Evolutionary conservation across 208 protist genomes (phyloP), one percentile per base, ranked within the genome.

Genomic region (Leishmania tarentolae): DNA sequence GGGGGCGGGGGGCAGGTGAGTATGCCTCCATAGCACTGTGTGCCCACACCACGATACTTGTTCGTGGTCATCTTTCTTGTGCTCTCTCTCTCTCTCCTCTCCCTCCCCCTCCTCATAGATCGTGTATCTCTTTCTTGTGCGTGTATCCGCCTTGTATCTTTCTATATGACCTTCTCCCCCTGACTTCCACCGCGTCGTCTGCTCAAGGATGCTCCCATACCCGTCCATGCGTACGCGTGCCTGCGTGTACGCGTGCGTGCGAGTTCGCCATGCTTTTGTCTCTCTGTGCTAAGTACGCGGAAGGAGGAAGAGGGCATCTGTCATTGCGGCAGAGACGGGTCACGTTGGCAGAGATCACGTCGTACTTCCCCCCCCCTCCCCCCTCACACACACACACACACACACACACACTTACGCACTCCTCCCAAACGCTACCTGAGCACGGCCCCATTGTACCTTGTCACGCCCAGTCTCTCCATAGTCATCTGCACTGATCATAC

Each of bases 61-160:
- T 4, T 71, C 66, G 37, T n/a, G 19, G 40, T 47, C 66, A 40
- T 44, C 66, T 46, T 40, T 37, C 9, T 24, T 7, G 7, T 13
- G 66, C 42, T 47, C 66, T 24, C 50, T 71, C 66, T 71, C 21
- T n/a, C n/a, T n/a, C n/a, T n/a, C n/a, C n/a, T n/a, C n/a, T n/a
- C n/a, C n/a, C n/a, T n/a, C n/a, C n/a, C n/a, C n/a, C n/a, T n/a
- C 35, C 37, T 3, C 50, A 17, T 46, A 71, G 66, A 71, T 46
- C 66, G 40, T 13, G 47, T n/a, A 24, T 19, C 15, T 47, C 40
- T 46, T 6, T 11, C 24, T 50, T 66, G 61, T 35, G 11, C 40
- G 15, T 42, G 61, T 66, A 40, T 66, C 42, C 24, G 9, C 5
- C 68, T 70, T 44, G 6, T 21, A 13, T 44, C 65, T 44, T 28